Base-by-base conservation (phyloP, 352 stramenopile species). In the Discostella stelligera region DNA sequence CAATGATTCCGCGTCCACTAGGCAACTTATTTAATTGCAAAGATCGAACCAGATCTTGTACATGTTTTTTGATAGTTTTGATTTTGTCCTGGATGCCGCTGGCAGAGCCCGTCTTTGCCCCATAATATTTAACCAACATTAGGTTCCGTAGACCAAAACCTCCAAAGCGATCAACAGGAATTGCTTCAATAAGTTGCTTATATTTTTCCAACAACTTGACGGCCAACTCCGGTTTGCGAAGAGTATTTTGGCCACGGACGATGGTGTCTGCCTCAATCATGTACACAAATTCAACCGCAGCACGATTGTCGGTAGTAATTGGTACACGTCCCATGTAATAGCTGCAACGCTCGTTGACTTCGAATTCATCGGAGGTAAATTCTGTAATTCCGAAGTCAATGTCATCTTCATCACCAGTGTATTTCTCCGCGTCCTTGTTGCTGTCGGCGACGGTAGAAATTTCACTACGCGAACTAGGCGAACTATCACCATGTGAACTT, bases 181-280 rank as follows among this genome's bases (percentile, higher is more conserved):
- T 56, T 30, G 25, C 49, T 23, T 18, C 49, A 56, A 56, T 56
- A 23, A 56, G 49, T 30, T 21, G 49, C 25, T 56, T 56, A 23
- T 56, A 56, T 21, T 56, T 56, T 16, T 56, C 49, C 14, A 56
- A 56, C 49, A 56, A 56, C 25, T 56, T 56, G 20, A 23, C 49
- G 7, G 49, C 49, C 49, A 56, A 56, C 25, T 56, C 49, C 20
- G 49, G 49, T 56, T 56, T 56, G 49, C 49, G 25, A 23, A 56
- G 49, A 30, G 20, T 18, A 23, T 56, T 56, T 23, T 56, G n/a
- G 49, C 49, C 23, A 5, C 49, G 20, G 49, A 56, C 49, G 7
- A 56, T 56, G 49, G 49, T 56, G 49, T 56, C 49, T 56, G 49
- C 49, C 49, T 56, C 49, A 56, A 56, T 56, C 49, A 56, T 56